These are phyloP conservation scores for Penicillium fimorum DNA, from an alignment of 495 filamentous ascomycete genomes.

Conservation along the genomic window DNA sequence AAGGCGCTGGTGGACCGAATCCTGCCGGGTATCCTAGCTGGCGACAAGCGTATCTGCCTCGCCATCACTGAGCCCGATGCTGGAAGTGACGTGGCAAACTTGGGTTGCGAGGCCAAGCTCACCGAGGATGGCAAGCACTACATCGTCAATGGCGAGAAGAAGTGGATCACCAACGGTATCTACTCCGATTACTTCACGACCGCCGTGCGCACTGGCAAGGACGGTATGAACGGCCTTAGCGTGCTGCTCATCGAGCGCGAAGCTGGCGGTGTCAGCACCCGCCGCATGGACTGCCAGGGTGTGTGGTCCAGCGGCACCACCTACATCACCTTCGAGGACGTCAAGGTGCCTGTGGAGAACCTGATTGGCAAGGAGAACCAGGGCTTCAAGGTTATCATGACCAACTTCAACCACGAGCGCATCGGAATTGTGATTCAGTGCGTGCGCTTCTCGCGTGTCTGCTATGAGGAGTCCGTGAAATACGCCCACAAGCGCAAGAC, in stretches of 20 bases:
- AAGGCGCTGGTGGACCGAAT: conserved; percentile 82
- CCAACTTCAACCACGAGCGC: conserved; percentile 99
- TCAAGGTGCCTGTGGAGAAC: conserved; percentile 98
- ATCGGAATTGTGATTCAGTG: conserved; percentile 99
- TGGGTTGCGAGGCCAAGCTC: conserved; percentile 93
- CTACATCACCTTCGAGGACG: conserved; percentile 96
- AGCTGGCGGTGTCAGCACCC: conserved; percentile 79
- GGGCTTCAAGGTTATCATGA: conserved; percentile 98
- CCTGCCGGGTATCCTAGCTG: conserved; percentile 78
- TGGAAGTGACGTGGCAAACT: conserved; percentile 85
- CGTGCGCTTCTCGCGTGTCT: conserved; percentile 91
- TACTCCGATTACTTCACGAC: conserved; percentile 97
- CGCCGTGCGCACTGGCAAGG: conserved; percentile 82
- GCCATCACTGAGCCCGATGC: conserved; percentile 84
- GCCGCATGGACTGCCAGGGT: conserved; percentile 97
- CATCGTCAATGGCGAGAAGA: conserved; percentile 99
- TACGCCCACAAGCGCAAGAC: conserved; percentile 95
- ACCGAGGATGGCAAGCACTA: conserved; percentile 94
- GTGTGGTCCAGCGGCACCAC: conserved; percentile 94
- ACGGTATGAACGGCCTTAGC: conserved; percentile 87
- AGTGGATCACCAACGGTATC: conserved; percentile 99
- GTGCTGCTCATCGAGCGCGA: conserved; percentile 86
- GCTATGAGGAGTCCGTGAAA: conserved; percentile 93
- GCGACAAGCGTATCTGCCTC: conserved; percentile 93
- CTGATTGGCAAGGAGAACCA: conserved; percentile 96